Base-by-base conservation (phyloP, 306 rosid species). In the Canavalia gladiata region DNA sequence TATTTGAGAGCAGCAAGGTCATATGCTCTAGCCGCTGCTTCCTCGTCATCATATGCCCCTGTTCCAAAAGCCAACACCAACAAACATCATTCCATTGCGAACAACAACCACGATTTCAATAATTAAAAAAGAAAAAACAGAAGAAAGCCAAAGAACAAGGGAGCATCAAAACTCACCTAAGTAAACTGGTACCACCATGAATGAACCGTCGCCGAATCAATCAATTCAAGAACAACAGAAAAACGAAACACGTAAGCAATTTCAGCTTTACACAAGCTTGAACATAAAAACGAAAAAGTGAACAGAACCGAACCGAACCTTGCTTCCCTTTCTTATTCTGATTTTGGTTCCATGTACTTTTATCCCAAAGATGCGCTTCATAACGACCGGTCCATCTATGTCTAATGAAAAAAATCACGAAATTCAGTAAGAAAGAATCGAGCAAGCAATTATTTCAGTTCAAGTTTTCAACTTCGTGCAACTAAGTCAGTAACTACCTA, bases 311-410 rank as follows among this genome's bases (percentile, higher is more conserved):
- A 72, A 54, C 35, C 82, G 13, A 65, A 95, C 99, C 99, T 92
- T 96, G 99, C 77, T 96, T 96, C 82, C 99, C 99, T 88, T 96
- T 96, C 87, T 96, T 96, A 75, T 96, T 96, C 90, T 96, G 99
- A 82, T 96, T 96, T 76, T 96, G 99, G 57, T 96, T 96, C 99
- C 99, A 96, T 31, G 98, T 96, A 75, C 97, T 96, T 82, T 96
- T 96, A 87, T 96, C 99, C 99, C 99, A 96, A 43, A 96, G 99
- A 84, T 96, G 99, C 64, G 99, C 99, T 80, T 96, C 99, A 68
- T 95, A 95, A 51, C 99, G 99, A 76, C 99, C 99, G 6, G 99
- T 95, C 99, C 99, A 95, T 83, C 99, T 93, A 95, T 96, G 99
- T 89, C 99, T 95, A 78, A 62, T 50, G 63, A 37, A 37, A 37